phyloP scores from a whole-genome alignment of 225 moss, liverwort and hornwort genomes.

The Pseudisothecium myosuroides region DNA sequence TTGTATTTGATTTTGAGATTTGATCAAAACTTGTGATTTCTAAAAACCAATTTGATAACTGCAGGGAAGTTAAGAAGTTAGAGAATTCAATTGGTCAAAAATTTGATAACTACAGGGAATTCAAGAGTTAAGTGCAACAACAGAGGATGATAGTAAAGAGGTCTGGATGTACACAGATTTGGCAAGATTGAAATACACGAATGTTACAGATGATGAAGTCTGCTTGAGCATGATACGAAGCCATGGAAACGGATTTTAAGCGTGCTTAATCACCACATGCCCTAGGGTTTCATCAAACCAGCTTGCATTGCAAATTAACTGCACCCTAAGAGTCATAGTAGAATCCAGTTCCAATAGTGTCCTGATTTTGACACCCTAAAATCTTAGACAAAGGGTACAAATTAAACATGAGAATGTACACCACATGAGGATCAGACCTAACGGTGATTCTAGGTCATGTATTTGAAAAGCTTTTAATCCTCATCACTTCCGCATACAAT shows the following conservation, averaged over 20 bases:
- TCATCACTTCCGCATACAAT: not conserved
- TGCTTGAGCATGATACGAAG: not conserved
- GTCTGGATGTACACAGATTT: not conserved
- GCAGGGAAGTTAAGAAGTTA: not conserved
- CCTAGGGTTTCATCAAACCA: too few relatives aligned
- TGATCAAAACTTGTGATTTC: not conserved
- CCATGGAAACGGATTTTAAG: not conserved
- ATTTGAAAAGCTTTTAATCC: not conserved
- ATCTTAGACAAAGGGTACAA: not conserved
- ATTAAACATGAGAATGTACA: not conserved
- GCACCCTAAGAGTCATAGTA: not conserved
- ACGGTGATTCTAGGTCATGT: not conserved
- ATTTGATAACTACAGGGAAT: not conserved
- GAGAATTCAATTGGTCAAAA: not conserved
- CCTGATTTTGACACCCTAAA: not conserved
- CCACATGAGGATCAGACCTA: not conserved
- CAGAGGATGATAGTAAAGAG: not conserved
- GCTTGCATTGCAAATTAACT: not conserved
- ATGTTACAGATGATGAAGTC: not conserved
- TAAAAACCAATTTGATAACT: too few relatives aligned
- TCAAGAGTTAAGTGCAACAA: not conserved
- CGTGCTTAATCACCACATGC: not conserved
- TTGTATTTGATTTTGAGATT: not conserved
- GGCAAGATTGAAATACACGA: not conserved
- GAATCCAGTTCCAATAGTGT: not conserved